A percentile compares a stretch with the other conserved stretches of the same genome.
phyloP scores from a whole-genome alignment of 495 filamentous ascomycete genomes.

The Talaromyces proteolyticus region DNA sequence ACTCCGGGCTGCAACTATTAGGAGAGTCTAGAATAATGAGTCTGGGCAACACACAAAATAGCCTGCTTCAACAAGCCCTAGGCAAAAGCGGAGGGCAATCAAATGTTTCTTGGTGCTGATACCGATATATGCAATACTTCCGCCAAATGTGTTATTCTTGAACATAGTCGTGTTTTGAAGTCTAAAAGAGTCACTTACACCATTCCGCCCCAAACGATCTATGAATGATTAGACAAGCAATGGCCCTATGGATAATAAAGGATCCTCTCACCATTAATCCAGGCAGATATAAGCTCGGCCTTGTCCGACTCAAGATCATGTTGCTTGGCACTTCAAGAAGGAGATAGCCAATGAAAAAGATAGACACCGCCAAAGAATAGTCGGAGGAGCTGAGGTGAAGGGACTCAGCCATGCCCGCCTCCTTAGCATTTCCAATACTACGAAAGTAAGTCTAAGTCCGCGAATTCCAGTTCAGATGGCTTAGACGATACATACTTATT shows the following conservation, averaged over 20 bases:
- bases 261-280: slow-evolving; percentile 44
- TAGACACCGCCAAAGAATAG: slow-evolving; percentile 16
- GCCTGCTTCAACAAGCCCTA: slow-evolving; percentile 6
- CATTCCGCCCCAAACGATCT: slow-evolving; percentile 7
- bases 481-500: slow-evolving; percentile 4
- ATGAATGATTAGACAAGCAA: slow-evolving; percentile 4
- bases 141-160: neutral
- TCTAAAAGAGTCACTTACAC: neutral
- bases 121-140: slow-evolving; percentile 6
- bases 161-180: neutral
- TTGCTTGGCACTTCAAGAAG: slow-evolving; percentile 42
- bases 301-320: slow-evolving; percentile 41
- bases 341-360: slow-evolving; percentile 65
- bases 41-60: slow-evolving; percentile 4
- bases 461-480: neutral
- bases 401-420: neutral
- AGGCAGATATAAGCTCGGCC: slow-evolving; percentile 60
- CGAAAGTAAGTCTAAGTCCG: neutral
- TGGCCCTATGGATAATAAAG: neutral
- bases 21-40: neutral
- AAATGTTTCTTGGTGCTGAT: slow-evolving; percentile 4
- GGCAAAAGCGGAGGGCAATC: slow-evolving; percentile 4
- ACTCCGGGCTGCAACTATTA: slow-evolving; percentile 3
- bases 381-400: neutral
- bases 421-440: slow-evolving; percentile 14